These are phyloP conservation scores for Aspergillus sp. DNA, from an alignment of 2,329 filamentous ascomycete genomes.

Conservation along the genomic window DNA sequence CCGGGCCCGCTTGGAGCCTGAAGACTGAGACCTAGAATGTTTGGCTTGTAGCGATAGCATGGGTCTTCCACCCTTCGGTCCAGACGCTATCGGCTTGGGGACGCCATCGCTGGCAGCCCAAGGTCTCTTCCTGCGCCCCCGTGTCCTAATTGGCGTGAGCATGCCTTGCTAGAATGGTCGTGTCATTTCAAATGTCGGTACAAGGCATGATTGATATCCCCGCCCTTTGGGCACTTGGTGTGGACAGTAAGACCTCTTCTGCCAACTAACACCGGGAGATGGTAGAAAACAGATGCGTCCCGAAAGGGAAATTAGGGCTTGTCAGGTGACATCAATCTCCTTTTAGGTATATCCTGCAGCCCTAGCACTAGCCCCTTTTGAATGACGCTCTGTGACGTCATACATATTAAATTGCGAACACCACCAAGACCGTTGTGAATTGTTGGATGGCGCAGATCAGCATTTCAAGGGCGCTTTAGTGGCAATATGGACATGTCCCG, in stretches of 20 bases:
- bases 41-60: constrained; percentile 15
- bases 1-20: constrained; percentile 15
- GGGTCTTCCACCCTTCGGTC: constrained; percentile 16
- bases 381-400: not conserved
- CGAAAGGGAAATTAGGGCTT: constrained; percentile 1
- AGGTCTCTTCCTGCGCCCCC: constrained; percentile 27
- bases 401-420: not conserved
- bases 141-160: constrained; percentile 33
- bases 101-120: constrained; percentile 2
- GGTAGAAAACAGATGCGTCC: not conserved
- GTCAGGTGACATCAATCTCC: constrained; percentile 9
- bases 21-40: constrained; percentile 9
- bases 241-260: not conserved
- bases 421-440: not conserved
- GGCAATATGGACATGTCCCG: not conserved
- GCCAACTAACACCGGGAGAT: not conserved
- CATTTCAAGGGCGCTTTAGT: not conserved
- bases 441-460: not conserved
- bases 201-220: not conserved
- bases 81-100: constrained; percentile 12
- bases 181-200: not conserved
- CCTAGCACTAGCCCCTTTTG: constrained; percentile 1
- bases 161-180: constrained; percentile 5
- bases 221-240: not conserved
- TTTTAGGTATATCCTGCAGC: not conserved